These are phyloP conservation scores for Erythrobasidium yunnanense DNA, from an alignment of 768 basidiomycete genomes.

Conservation along the genomic window DNA sequence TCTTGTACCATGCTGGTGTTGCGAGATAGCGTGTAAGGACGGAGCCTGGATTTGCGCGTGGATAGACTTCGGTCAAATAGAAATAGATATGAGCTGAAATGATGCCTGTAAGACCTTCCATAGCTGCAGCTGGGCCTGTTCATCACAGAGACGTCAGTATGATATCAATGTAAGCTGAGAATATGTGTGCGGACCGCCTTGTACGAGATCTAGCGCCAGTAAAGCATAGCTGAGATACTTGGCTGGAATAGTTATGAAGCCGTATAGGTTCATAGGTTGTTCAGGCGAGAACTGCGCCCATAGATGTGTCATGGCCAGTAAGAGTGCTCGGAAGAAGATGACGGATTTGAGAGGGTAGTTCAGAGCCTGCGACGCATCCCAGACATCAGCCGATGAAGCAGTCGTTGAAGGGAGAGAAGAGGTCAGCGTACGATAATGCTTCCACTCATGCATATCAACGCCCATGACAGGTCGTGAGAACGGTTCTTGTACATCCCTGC, in stretches of 20 bases:
- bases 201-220: conserved; percentile 60
- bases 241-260: conserved; percentile 62
- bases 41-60: conserved; percentile 1
- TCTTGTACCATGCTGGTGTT: conserved; percentile 8
- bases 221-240: conserved; percentile 64
- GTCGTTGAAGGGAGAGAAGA: not conserved
- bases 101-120: conserved; percentile 55
- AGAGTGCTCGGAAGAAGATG: conserved; percentile 56
- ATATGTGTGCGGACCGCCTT: conserved; percentile 41
- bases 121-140: conserved; percentile 46
- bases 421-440: conserved; percentile 26
- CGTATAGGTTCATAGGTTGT: conserved; percentile 56
- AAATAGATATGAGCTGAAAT: conserved; percentile 59
- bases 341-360: conserved; percentile 54
- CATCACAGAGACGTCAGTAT: not conserved
- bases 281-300: conserved; percentile 35
- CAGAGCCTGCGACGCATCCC: conserved; percentile 37
- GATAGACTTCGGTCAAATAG: conserved; percentile 21
- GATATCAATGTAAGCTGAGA: not conserved
- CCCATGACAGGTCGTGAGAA: conserved; percentile 18
- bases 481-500: conserved; percentile 10
- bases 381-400: not conserved
- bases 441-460: conserved; percentile 26
- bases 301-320: conserved; percentile 60
- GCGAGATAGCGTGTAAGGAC: not conserved